Evolutionary conservation across 169 alveolate species (phyloP), one percentile per base, ranked within the genome.

Genomic region (Eimeria acervulina): DNA sequence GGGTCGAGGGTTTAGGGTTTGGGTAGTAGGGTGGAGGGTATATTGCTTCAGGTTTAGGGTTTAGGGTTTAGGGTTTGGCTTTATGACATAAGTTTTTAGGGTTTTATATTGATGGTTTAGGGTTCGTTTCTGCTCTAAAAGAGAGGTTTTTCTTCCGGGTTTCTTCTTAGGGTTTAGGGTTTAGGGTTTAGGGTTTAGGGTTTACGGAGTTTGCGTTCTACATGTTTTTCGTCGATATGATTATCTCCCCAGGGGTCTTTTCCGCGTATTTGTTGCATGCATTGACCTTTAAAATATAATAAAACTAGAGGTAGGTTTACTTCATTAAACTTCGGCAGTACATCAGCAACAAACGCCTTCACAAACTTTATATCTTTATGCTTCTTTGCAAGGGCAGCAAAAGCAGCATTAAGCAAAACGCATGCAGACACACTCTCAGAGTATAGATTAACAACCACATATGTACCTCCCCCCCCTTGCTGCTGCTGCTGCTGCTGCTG

Each of bases 311-410:
- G 98, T 4, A 19, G 97, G 47, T 33, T 96, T 97, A n/a, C 83
- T 72, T 81, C 96, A 87, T 96, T n/a, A n/a, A n/a, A 97, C 91
- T 96, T 96, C 42, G 98, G 98, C 28, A 97, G 84, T 31, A 97
- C 87, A 68, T 97, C 95, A 15, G 74, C 94, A 23, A 96, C 96
- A 21, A 97, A 74, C 31, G 97, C 98, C 85, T 97, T 97, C 7
- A 97, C 96, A 95, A 97, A 97, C 95, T 97, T 97, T 66, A 97
- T 90, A 17, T 96, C 95, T 40, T 97, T 96, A 78, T 96, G 96
- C 33, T 90, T 72, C 63, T 23, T 81, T 28, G 98, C 98, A 28
- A 97, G 38, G 33, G 96, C 96, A 23, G 84, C 55, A 38, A 97
- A 87, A 3, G 96, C 52, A 13, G 44, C 47, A 93, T 97, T 97